Evolutionary conservation across 768 basidiomycete species (phyloP), one percentile per base, ranked within the genome.

Genomic region (Pulveroboletus sp.): DNA sequence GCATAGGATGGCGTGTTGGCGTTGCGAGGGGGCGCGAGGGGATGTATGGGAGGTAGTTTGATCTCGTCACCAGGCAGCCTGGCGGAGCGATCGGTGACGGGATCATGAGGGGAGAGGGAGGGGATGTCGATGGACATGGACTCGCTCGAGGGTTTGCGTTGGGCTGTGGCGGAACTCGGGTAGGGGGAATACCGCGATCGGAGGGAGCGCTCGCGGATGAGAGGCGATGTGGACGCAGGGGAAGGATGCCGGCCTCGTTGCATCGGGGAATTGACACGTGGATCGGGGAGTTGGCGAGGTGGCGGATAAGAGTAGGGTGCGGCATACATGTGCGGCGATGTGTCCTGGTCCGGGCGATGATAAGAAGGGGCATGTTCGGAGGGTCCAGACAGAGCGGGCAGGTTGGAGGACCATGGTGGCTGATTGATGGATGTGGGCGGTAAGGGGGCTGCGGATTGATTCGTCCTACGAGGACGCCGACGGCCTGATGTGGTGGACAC

Each of bases 401-500:
- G 73, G 16, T 76, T 70, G 6, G 79, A 71, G 5, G 77, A 72
- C 81, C 81, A 83, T 43, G 70, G 72, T 34, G 59, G 57, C 57
- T 68, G 45, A 45, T 71, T 46, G 60, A 68, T 50, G 54, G 59
- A 49, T 61, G 65, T 57, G 55, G 53, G 60, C 22, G 67, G 59
- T 37, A 70, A 62, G 27, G 73, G 55, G 20, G 56, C 60, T 55
- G 62, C 61, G 49, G 68, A 62, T 37, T 76, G 77, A 16, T 77
- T 74, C 27, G 70, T 73, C 49, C 83, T 77, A 30, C 84, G 77
- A 19, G 79, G 68, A 38, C 85, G 77, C 42, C 86, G 78, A 52
- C 83, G 77, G n/a, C 76, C 77, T 23, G 79, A 71, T 27, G 77
- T 74, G 26, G 73, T 75, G 37, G 83, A 73, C 16, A 91, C 80